Evolutionary conservation across 2,329 filamentous ascomycete genomes (phyloP).

Genomic region (Fusarium udum): DNA sequence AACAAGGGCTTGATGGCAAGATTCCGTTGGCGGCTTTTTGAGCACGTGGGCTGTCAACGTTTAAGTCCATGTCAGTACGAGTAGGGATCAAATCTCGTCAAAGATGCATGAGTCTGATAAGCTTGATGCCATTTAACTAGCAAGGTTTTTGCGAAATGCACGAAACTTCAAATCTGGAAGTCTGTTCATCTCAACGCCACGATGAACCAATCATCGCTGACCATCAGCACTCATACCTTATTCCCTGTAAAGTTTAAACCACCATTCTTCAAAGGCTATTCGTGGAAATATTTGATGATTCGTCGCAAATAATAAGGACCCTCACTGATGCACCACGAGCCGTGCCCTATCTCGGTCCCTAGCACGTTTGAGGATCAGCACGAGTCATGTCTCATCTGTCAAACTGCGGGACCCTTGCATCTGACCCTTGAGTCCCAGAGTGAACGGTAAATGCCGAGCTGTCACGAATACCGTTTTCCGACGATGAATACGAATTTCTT

Average conservation of each 20-base stretch:
- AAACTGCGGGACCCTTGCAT: neutral
- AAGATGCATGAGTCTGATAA: neutral
- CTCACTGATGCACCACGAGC: neutral
- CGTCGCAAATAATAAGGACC: neutral
- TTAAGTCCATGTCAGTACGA: neutral
- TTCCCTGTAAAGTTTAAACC: neutral
- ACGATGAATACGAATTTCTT: neutral
- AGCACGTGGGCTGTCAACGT: neutral
- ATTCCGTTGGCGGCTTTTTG: neutral
- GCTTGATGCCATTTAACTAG: neutral
- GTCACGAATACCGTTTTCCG: neutral
- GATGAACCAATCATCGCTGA: neutral
- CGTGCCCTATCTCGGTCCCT: neutral
- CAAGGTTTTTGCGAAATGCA: neutral
- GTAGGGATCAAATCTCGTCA: no score
- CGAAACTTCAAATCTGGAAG: neutral
- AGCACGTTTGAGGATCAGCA: neutral
- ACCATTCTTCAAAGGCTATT: neutral
- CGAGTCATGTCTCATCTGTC: neutral
- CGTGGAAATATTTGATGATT: neutral
- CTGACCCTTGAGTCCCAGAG: fast-evolving
- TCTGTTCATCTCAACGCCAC: neutral
- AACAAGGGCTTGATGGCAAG: neutral
- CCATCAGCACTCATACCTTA: no score
- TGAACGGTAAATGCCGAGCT: neutral